Percentiles rank a stretch among this genome's conserved stretches.
These are phyloP conservation scores for Anastatica hierochuntica DNA, from an alignment of 345 rosid species.

Conservation along the genomic window DNA sequence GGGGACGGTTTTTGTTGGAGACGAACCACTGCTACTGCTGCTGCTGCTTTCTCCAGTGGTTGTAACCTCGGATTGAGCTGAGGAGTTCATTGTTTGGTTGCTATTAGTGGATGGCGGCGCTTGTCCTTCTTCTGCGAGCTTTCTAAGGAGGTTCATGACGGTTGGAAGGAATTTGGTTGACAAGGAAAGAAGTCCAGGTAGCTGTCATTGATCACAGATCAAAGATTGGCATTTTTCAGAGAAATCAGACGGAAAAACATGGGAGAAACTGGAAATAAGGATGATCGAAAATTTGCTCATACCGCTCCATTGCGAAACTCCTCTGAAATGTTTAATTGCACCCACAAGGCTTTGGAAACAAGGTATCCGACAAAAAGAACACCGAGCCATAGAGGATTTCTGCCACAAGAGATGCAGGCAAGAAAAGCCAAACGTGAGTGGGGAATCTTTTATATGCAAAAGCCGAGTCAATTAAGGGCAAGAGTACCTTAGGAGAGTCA, in stretches of 20 bases:
- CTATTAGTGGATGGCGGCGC: constrained; percentile 35
- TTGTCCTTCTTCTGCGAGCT: constrained; percentile 86
- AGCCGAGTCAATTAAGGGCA: background rate
- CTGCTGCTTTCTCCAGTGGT: constrained; percentile 35
- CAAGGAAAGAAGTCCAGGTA: constrained; percentile 79
- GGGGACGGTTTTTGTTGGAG: constrained; percentile 34
- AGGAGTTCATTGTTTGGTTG: constrained; percentile 33
- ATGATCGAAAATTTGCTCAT: constrained; percentile 24
- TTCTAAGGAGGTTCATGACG: constrained; percentile 77
- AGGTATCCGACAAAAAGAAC: constrained; percentile 65
- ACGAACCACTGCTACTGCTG: constrained; percentile 22
- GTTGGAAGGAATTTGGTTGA: constrained; percentile 86
- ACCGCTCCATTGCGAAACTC: constrained; percentile 87
- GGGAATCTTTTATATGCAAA: background rate
- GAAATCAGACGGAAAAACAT: too few relatives aligned
- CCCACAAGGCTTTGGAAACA: constrained; percentile 86
- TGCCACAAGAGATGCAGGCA: constrained; percentile 29
- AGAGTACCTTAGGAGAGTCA: constrained; percentile 97
- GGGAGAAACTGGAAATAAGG: background rate
- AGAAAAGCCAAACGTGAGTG: constrained; percentile 4
- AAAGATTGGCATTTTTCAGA: constrained; percentile 10
- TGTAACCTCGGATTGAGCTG: constrained; percentile 27
- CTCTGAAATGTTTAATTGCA: constrained; percentile 76
- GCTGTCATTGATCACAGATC: constrained; percentile 37
- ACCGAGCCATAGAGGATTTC: constrained; percentile 84